Conservation (phyloP, 2,329 filamentous ascomycete species). For the Xylogone sp. region DNA sequence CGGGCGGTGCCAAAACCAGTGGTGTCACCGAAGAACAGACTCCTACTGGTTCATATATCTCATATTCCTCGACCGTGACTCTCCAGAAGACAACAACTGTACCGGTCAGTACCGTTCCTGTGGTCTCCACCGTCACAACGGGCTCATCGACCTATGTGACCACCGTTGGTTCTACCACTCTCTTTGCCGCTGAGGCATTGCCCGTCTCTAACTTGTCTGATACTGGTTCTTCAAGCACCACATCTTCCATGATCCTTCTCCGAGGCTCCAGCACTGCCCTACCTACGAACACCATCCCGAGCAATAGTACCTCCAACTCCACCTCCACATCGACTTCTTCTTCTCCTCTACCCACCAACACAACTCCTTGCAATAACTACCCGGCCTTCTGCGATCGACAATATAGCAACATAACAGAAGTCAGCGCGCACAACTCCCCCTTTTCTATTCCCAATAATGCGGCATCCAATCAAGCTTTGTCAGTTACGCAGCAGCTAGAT, state of each 20-base stretch:
- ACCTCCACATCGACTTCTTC: conserved; percentile 41
- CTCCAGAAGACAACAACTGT: conserved; percentile 14
- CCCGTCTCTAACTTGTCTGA: conserved; percentile 12
- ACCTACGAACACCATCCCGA: too few species aligned
- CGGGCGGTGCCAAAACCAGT: conserved; percentile 12
- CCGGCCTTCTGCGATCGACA: conserved; percentile 71
- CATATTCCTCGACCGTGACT: conserved; percentile 31
- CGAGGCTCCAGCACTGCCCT: conserved; percentile 24
- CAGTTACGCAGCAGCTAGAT: conserved; percentile 68
- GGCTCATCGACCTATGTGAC: conserved; percentile 18
- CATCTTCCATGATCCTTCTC: conserved; percentile 34
- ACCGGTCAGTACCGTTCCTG: conserved; percentile 19
- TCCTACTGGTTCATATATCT: conserved; percentile 35
- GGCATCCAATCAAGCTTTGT: conserved; percentile 69
- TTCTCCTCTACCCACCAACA: conserved; percentile 56
- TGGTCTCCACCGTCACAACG: conserved; percentile 21
- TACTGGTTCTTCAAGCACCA: conserved; percentile 27
- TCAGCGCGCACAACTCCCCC: conserved; percentile 78
- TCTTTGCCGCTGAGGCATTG: conserved; percentile 18
- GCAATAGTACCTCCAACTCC: conserved; percentile 43
- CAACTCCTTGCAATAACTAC: conserved; percentile 75
- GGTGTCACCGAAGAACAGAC: conserved; percentile 20
- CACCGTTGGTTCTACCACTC: conserved; percentile 22
- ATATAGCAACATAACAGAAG: conserved; percentile 78
- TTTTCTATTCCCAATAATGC: conserved; percentile 68